These are phyloP conservation scores for Hygrocybe punicea DNA, from an alignment of 768 basidiomycete genomes.

Conservation along the genomic window DNA sequence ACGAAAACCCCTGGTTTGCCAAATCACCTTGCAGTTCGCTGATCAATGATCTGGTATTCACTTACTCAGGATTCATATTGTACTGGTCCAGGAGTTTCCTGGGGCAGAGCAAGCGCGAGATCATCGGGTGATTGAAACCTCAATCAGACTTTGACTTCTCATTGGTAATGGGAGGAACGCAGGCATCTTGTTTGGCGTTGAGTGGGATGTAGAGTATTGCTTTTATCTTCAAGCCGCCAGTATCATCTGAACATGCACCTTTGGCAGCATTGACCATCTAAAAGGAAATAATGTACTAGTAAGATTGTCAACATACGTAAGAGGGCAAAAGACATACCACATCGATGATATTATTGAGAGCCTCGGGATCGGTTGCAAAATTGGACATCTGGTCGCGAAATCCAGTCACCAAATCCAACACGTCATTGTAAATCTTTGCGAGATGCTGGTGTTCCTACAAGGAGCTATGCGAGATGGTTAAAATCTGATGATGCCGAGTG, in stretches of 20 bases:
- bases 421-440: neutral
- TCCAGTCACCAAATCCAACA: neutral
- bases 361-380: neutral
- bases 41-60: neutral
- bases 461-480: neutral
- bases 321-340: neutral
- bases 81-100: constrained; percentile 4
- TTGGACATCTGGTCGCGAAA: neutral
- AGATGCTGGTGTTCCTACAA: neutral
- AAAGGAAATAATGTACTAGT: neutral
- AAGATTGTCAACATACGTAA: too few species aligned
- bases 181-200: constrained; percentile 3
- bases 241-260: constrained; percentile 1
- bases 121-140: constrained; percentile 24
- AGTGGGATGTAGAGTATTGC: neutral
- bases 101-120: constrained; percentile 28
- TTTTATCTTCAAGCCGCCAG: neutral
- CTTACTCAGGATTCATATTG: neutral
- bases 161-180: constrained; percentile 12
- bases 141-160: constrained; percentile 10
- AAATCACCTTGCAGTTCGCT: neutral
- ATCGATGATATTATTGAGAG: neutral
- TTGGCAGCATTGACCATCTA: neutral
- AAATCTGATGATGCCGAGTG: neutral
- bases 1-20: neutral